Base-by-base conservation (phyloP, 1,139 yeast species). In the Blastobotrys indianensis region DNA sequence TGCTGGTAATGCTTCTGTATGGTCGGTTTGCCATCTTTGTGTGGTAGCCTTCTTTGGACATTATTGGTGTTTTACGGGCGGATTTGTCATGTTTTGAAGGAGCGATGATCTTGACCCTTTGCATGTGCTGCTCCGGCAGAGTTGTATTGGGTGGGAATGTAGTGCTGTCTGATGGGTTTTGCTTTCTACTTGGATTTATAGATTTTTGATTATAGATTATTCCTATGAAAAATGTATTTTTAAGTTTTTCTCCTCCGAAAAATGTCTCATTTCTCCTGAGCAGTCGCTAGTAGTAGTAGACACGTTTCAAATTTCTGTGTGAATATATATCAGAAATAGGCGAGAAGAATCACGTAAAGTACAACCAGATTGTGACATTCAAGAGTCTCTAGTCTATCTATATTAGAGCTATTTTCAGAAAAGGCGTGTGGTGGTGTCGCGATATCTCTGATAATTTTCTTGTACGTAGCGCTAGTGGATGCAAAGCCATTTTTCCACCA, bases 101-200 rank as follows among this genome's bases (percentile, higher is more conserved):
- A 87, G 96, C 97, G 95, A 90, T 90, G 97, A 90, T 90, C 97
- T 90, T 88, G 80, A 83, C 95, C 97, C 94, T 72, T 69, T 73
- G 66, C 70, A 75, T 79, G 85, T 73, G 82, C 94, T 82, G 80
- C 76, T 79, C 82, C 85, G 94, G 90, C 77, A 79, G 92, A 82
- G 83, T 77, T 76, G 69, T 72, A 59, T 59, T 73, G 92, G 97
- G 96, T 86, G 97, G 97, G 95, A 78, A 77, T 79, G 79, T 82
- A 88, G 79, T 96, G 96, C 94, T 83, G 95, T 88, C 96, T 87
- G 96, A 88, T 96, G 87, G 86, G 96, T 85, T 51, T 48, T 23
- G 25, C 29, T 16, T 25, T 37, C 13, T 29, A 30, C n/a, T 33
- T 42, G 30, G n/a, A 34, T 11, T 8, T 20, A 35, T 35, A 23